Evolutionary conservation across 768 basidiomycete species (phyloP).

Genomic region (Pleurotus salmoneostramineus): DNA sequence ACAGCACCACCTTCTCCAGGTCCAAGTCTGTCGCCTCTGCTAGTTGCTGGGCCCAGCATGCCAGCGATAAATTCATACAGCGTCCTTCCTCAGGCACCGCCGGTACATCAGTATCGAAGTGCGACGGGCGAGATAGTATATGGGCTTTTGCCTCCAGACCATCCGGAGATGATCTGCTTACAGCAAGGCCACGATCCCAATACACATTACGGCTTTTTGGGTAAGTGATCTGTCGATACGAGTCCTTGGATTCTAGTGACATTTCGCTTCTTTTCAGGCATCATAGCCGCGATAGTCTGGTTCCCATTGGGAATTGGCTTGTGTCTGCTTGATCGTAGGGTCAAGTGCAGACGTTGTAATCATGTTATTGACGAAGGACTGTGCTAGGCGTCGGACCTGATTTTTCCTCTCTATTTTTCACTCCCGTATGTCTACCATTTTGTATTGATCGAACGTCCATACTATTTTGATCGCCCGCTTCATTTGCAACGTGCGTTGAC

Average conservation of each 20-base stretch:
- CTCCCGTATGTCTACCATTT: neutral
- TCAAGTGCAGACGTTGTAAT: conserved; percentile 57
- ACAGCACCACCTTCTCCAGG: neutral
- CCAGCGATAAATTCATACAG: neutral
- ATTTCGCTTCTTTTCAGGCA: conserved; percentile 35
- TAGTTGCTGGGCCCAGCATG: conserved; percentile 17
- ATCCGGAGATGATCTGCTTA: conserved; percentile 85
- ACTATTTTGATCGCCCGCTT: no score
- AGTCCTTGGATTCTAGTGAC: conserved; percentile 1
- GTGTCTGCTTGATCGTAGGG: conserved; percentile 71
- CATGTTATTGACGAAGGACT: conserved; percentile 37
- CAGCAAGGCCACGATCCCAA: conserved; percentile 62
- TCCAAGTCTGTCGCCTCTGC: neutral
- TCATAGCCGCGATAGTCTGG: conserved; percentile 83
- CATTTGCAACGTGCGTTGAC: no score
- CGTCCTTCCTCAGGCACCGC: conserved; percentile 25
- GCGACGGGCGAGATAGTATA: conserved; percentile 23
- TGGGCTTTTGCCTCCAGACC: conserved; percentile 64
- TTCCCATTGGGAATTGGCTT: conserved; percentile 80
- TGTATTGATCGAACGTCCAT: neutral
- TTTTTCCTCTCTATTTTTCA: neutral
- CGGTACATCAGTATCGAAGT: conserved; percentile 67
- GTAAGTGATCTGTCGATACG: conserved; percentile 31
- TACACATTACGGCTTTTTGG: conserved; percentile 67
- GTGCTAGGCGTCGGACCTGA: conserved; percentile 26